A percentile compares a stretch with the other conserved stretches of the same genome.
Conservation (phyloP, 2,329 filamentous ascomycete species). For the Scedosporium minutisporum region DNA sequence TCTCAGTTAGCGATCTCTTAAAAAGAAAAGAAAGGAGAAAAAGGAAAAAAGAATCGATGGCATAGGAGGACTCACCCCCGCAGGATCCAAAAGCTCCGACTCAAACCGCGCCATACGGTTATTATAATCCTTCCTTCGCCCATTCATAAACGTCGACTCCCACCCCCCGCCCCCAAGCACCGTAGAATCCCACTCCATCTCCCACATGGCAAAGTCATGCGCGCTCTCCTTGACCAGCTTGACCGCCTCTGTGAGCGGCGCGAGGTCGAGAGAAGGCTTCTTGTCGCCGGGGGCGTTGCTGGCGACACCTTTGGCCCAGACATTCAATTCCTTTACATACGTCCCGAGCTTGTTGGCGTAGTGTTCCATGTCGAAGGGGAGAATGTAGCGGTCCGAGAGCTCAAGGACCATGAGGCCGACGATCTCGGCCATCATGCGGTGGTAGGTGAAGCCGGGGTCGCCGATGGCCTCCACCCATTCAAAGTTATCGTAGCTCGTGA, state of each 20-base stretch:
- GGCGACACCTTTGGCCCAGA: constrained; percentile 51
- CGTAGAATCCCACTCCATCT: constrained; percentile 63
- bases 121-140: constrained; percentile 68
- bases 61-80: constrained; percentile 55
- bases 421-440: constrained; percentile 68
- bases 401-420: constrained; percentile 78
- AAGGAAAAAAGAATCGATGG: constrained; percentile 1
- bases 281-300: constrained; percentile 16
- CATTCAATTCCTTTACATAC: constrained; percentile 58
- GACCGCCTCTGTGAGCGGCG: constrained; percentile 41
- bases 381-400: constrained; percentile 66
- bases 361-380: constrained; percentile 70
- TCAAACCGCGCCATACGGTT: constrained; percentile 73
- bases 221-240: constrained; percentile 39
- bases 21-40: background rate
- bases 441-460: constrained; percentile 76
- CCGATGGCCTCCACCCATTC: constrained; percentile 73
- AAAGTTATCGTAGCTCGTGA: constrained; percentile 84
- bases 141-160: constrained; percentile 60
- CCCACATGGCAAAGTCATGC: constrained; percentile 64
- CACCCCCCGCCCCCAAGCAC: constrained; percentile 65
- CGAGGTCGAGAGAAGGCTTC: constrained; percentile 19
- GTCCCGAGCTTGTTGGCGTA: constrained; percentile 58
- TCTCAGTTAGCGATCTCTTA: constrained; percentile 9
- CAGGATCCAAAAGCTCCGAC: constrained; percentile 68